Evolutionary conservation across 2,329 filamentous ascomycete species (phyloP).

Genomic region (Davidsoniella eucalypti): DNA sequence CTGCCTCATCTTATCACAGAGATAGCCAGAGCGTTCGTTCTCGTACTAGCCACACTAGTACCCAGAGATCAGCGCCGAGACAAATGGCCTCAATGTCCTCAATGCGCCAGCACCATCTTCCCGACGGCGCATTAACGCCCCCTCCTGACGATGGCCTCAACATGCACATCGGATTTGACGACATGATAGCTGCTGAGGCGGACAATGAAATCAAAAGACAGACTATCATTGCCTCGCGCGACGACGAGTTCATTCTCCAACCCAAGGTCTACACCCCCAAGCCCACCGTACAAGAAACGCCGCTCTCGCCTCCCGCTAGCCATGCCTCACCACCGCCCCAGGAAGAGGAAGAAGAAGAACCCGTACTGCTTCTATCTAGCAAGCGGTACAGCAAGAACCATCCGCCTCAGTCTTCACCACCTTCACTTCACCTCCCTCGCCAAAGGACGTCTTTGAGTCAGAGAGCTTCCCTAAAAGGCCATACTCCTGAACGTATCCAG

Average conservation of each 20-base stretch:
- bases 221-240: not conserved
- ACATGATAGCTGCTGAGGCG: not conserved
- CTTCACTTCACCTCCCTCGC: constrained; percentile 17
- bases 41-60: constrained; percentile 5
- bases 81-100: constrained; percentile 7
- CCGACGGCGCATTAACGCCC: constrained; percentile 10
- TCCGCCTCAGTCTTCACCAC: constrained; percentile 7
- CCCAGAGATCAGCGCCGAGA: constrained; percentile 1
- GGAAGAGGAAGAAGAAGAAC: constrained; percentile 2
- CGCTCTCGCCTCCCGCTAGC: constrained; percentile 30
- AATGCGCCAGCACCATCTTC: constrained; percentile 3
- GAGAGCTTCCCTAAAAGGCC: constrained; percentile 36
- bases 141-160: constrained; percentile 6
- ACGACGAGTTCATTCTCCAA: constrained; percentile 28
- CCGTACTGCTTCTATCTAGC: constrained; percentile 7
- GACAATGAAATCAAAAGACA: constrained; percentile 4
- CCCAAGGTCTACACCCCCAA: constrained; percentile 41
- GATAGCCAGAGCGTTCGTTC: constrained; percentile 9
- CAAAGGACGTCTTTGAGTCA: constrained; percentile 33
- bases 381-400: constrained; percentile 14
- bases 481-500: constrained; percentile 35
- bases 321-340: constrained; percentile 16
- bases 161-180: constrained; percentile 7
- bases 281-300: constrained; percentile 23
- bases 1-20: constrained; percentile 4